Base-by-base conservation (phyloP, 768 basidiomycete genomes). In the Kwoniella shandongensis region DNA sequence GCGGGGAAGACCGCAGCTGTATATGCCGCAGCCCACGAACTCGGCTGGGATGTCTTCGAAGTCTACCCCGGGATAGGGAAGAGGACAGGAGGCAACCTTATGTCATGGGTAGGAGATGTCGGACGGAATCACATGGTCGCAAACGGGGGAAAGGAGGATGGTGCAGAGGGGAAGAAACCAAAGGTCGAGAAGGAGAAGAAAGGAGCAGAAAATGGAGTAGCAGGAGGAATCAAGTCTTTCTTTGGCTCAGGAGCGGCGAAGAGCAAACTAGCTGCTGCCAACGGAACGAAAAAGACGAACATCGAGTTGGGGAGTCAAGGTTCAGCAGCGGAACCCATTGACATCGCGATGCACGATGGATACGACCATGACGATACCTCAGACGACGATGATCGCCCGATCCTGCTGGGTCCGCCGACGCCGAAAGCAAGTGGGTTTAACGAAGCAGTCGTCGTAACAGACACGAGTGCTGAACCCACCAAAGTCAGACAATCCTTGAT, bases 1-100 rank as follows among this genome's bases (percentile, higher is more conserved):
- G 81, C 81, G 51, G 96, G 96, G 29, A 99, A 99, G 79, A 93
- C 91, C 4, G 86, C 90, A 1, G 83, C 90, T 20, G 87, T 96
- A 1, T 92, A 96, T 76, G 92, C 94, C 0, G 93, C 91, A 70
- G 91, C 92, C 4, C 84, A 86, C 51, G 94, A 99, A 77, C 81
- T 99, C 30, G 90, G 86, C 13, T 99, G 90, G 89, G 89, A 93
- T 47, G 85, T 98, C 12, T 96, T 97, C 69, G 96, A 99, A 75
- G 91, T 98, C 12, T 88, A 92, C 77, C 89, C 96, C 23, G 96
- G 96, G 2, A 86, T 93, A 49, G 92, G 92, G n/a, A 88, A 84
- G 69, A 84, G 96, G 32, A 88, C 84, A 58, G 89, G 88, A 5
- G 80, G 84, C 23, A 88, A 84, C 66, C 79, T 99, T 63, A 85